These are phyloP conservation scores for Salicornia ramosissima DNA, from an alignment of 148 eudicot genomes.

Conservation along the genomic window DNA sequence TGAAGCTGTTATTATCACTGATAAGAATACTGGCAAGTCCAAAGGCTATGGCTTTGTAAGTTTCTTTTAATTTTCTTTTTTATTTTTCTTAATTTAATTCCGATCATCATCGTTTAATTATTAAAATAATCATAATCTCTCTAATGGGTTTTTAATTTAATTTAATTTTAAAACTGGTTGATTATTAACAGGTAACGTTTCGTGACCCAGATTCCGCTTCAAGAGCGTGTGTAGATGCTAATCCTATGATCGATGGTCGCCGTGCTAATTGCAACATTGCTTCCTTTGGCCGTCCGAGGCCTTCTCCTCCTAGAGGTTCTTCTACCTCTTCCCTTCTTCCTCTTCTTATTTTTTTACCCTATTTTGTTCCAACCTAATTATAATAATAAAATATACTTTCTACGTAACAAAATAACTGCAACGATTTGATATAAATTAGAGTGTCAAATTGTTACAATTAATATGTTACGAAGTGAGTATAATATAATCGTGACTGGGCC, in stretches of 20 bases:
- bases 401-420: too few species aligned
- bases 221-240: conserved; percentile 65
- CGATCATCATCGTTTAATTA: neutral
- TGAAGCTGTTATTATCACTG: conserved; percentile 80
- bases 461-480: too few species aligned
- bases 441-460: too few species aligned
- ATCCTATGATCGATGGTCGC: conserved; percentile 86
- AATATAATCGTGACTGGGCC: too few species aligned
- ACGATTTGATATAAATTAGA: too few species aligned
- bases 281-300: conserved; percentile 74
- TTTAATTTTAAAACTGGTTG: neutral
- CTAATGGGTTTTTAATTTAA: too few species aligned
- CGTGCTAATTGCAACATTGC: conserved; percentile 94
- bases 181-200: conserved; percentile 55
- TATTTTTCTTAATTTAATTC: neutral
- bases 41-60: conserved; percentile 98
- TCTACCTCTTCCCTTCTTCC: neutral
- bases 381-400: too few species aligned
- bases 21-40: conserved; percentile 78
- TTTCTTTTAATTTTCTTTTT: neutral
- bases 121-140: too few species aligned
- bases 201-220: conserved; percentile 70
- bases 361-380: neutral
- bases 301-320: conserved; percentile 66
- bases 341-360: neutral